Conservation (phyloP, 164 flowering plant genomes). For the Cinnamomum micranthum region DNA sequence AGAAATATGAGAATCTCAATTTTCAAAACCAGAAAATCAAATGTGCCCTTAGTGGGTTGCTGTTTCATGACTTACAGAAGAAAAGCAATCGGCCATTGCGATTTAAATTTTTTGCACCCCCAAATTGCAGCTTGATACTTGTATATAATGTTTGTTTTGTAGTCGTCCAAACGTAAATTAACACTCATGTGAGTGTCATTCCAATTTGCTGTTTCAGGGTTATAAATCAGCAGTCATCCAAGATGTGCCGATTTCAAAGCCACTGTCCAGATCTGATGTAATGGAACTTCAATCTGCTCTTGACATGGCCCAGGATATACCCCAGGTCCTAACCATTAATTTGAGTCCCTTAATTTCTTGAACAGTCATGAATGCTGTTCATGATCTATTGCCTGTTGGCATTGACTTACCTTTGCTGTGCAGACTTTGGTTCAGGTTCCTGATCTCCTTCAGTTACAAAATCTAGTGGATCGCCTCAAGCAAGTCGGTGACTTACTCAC, state of each 20-base stretch:
- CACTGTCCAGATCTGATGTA: constrained; percentile 70
- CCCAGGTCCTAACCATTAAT: constrained; percentile 22
- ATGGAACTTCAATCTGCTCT: constrained; percentile 76
- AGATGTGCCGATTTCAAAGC: constrained; percentile 92
- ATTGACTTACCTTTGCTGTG: background rate
- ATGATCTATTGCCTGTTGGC: background rate
- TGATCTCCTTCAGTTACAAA: constrained; percentile 63
- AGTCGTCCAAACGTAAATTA: too few relatives aligned
- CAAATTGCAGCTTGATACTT: too few relatives aligned
- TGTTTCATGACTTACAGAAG: background rate
- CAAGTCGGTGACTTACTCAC: constrained; percentile 74
- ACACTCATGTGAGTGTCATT: background rate
- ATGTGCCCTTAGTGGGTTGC: too few relatives aligned
- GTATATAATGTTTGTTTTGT: too few relatives aligned
- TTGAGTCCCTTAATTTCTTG: background rate
- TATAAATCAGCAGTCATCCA: constrained; percentile 85
- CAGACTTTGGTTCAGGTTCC: constrained; percentile 71
- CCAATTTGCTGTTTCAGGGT: constrained; percentile 31
- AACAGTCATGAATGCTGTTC: background rate
- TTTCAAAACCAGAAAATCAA: too few relatives aligned
- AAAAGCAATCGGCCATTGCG: background rate
- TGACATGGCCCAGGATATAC: constrained; percentile 72
- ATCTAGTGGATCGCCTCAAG: constrained; percentile 78
- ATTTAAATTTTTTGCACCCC: too few relatives aligned
- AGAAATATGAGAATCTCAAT: too few relatives aligned